Evolutionary conservation across 192 early-diverging fungal genomes (phyloP), one percentile per base, ranked within the genome.

Genomic region (Chytriomyces sp.): DNA sequence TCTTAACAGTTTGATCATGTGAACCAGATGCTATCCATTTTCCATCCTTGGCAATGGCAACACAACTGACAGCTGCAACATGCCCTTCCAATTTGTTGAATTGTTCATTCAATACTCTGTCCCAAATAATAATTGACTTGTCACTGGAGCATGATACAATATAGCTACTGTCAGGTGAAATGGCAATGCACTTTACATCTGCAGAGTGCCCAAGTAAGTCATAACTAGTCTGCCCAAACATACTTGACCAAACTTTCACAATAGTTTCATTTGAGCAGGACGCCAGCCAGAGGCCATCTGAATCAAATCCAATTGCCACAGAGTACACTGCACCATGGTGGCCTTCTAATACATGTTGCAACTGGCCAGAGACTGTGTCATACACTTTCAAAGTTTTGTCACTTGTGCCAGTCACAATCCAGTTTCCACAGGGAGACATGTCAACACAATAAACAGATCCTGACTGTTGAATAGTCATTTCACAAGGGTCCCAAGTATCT

Each of bases 141-240:
- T 75, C 73, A 19, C 10, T 39, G n/a, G 55, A 59, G 17, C 73
- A 63, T 12, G 64, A 68, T 7, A 69, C 40, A 55, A 75, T 69
- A n/a, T 39, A 39, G 4, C n/a, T 4, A 26, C 73, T 52, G 57
- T 75, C 73, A 7, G 19, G n/a, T 17, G 64, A 68, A 5, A 75
- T 33, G 6, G 39, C 17, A 52, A 75, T 57, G 17, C 56, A 1
- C n/a, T 32, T 75, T 1, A 75, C 74, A 5, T 17, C 5, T 32
- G 39, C 54, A 17, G 65, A 25, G 57, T 75, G 74, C 6, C 67
- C 74, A 12, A 19, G 17, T 37, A 75, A 31, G 2, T 65, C 71
- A 22, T 68, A 4, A 3, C 39, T 32, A 37, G 31, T 30, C 7
- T 30, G 30, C 5, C 67, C 75, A 12, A 59, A 64, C 26, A 17